phyloP scores from a whole-genome alignment of 345 rosid species.

The Microcos paniculata region DNA sequence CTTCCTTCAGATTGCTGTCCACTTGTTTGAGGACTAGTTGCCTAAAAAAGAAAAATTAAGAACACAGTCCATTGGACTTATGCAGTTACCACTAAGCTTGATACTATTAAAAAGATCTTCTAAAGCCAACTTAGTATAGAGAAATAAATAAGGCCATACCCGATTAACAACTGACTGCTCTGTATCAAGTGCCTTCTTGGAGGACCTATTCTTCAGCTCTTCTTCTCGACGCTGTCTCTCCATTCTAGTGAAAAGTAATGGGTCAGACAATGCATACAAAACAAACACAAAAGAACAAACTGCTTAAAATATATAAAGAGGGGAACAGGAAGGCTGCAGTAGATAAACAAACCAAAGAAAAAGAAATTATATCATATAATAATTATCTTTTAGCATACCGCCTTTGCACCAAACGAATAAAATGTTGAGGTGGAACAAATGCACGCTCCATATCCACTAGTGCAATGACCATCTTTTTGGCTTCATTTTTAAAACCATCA shows the following conservation, averaged over 20 bases:
- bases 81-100: not conserved
- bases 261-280: not conserved
- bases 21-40: slow-evolving; percentile 86
- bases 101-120: not conserved
- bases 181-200: slow-evolving; percentile 78
- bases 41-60: slow-evolving; percentile 38
- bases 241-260: slow-evolving; percentile 52
- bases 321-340: not conserved
- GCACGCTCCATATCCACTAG: slow-evolving; percentile 99
- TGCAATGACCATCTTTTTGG: slow-evolving; percentile 96
- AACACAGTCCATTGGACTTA: not conserved
- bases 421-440: slow-evolving; percentile 99
- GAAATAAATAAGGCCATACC: slow-evolving; percentile 37
- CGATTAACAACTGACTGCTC: slow-evolving; percentile 84
- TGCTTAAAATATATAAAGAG: not conserved
- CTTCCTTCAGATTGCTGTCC: slow-evolving; percentile 72
- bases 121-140: slow-evolving; percentile 6
- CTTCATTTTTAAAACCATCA: slow-evolving; percentile 88
- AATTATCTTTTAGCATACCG: slow-evolving; percentile 43
- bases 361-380: not conserved
- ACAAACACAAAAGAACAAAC: not conserved
- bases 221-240: slow-evolving; percentile 98
- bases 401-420: slow-evolving; percentile 95
- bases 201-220: slow-evolving; percentile 77
- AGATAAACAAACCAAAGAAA: not conserved